Evolutionary conservation across 2,329 filamentous ascomycete genomes (phyloP).

Genomic region (Lachnellula suecica): DNA sequence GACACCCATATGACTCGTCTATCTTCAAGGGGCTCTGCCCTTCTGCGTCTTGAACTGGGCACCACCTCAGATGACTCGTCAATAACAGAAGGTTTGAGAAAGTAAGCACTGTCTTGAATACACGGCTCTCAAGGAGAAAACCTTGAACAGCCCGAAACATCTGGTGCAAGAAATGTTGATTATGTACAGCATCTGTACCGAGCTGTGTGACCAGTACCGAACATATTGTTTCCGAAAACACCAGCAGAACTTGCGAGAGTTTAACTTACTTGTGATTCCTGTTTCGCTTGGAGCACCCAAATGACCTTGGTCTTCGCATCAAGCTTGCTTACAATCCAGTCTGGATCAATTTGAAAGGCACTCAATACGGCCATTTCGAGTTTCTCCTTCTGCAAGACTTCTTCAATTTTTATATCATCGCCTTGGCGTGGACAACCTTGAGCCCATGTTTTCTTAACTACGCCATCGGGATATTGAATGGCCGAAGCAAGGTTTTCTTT

Average conservation of each 20-base stretch:
- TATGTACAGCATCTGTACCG: too few species aligned
- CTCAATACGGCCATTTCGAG: constrained; percentile 79
- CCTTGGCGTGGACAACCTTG: constrained; percentile 57
- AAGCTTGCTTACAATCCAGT: constrained; percentile 55
- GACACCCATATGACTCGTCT: too few species aligned
- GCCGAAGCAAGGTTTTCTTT: constrained; percentile 13
- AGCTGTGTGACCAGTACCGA: background rate
- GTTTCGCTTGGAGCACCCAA: constrained; percentile 55
- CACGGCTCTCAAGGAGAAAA: too few species aligned
- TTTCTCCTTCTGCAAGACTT: constrained; percentile 72
- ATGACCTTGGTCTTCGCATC: constrained; percentile 61
- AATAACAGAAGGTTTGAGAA: too few species aligned
- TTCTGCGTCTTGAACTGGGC: too few species aligned
- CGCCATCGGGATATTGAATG: constrained; percentile 47
- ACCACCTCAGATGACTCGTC: too few species aligned
- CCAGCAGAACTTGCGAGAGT: too few species aligned
- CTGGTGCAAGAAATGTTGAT: too few species aligned
- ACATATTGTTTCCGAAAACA: background rate
- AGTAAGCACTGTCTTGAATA: too few species aligned
- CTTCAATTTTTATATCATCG: constrained; percentile 84
- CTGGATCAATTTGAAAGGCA: constrained; percentile 81
- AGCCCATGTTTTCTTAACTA: constrained; percentile 80
- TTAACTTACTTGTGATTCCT: constrained; percentile 49
- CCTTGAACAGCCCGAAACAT: too few species aligned
- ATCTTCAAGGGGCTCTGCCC: too few species aligned